Conservation (phyloP, 805 yeast species). For the Candida sphagnicola region DNA sequence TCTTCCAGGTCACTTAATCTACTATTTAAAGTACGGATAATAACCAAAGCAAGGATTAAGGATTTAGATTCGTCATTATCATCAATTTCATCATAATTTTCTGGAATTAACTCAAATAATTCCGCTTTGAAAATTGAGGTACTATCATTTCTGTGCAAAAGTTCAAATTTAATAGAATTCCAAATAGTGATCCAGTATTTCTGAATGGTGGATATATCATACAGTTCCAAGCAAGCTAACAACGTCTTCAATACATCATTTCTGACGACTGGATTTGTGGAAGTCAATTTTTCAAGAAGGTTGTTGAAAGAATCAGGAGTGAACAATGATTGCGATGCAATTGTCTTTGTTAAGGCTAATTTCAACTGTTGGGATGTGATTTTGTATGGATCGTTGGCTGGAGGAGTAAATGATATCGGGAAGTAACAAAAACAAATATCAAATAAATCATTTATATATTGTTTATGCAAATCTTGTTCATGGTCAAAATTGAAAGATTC, state of each 20-base stretch:
- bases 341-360: conserved; percentile 52
- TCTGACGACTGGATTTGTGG: conserved; percentile 70
- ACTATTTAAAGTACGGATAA: conserved; percentile 37
- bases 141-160: conserved; percentile 64
- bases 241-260: conserved; percentile 70
- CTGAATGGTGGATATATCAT: conserved; percentile 45
- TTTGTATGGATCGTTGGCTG: conserved; percentile 82
- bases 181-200: conserved; percentile 72
- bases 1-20: conserved; percentile 29
- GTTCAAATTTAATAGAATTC: conserved; percentile 85
- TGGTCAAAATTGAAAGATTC: conserved; percentile 26
- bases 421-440: conserved; percentile 92
- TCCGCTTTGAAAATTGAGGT: conserved; percentile 20
- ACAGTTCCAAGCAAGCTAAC: conserved; percentile 49
- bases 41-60: conserved; percentile 33
- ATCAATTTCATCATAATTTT: conserved; percentile 20
- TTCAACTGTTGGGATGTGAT: conserved; percentile 75
- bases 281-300: conserved; percentile 72
- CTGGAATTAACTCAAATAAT: conserved; percentile 22
- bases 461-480: conserved; percentile 28
- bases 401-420: conserved; percentile 93
- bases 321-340: conserved; percentile 57
- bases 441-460: conserved; percentile 64
- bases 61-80: conserved; percentile 35
- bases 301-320: conserved; percentile 75